Evolutionary conservation across 352 stramenopile species (phyloP).

Genomic region (Phytophthora pinifolia): DNA sequence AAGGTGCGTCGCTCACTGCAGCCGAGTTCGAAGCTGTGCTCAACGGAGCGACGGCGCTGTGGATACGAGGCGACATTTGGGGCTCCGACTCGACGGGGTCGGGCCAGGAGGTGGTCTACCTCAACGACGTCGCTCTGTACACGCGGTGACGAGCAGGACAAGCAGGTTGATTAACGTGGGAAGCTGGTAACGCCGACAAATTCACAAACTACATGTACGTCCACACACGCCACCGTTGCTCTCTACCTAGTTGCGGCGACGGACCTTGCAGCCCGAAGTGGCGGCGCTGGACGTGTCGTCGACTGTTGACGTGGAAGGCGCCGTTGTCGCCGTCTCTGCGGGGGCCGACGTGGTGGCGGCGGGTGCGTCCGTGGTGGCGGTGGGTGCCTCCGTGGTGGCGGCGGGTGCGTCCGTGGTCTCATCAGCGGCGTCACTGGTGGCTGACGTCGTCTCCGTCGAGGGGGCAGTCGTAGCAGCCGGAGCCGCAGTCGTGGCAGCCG

Average conservation of each 20-base stretch:
- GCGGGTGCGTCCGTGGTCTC: slow-evolving; percentile 8
- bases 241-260: slow-evolving; percentile 26
- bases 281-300: slow-evolving; percentile 1
- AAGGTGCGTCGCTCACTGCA: slow-evolving; percentile 28
- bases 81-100: slow-evolving; percentile 38
- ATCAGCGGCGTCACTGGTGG: slow-evolving; percentile 3
- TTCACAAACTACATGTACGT: slow-evolving; percentile 13
- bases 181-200: background rate
- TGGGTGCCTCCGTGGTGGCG: slow-evolving; percentile 3
- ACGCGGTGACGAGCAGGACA: slow-evolving; percentile 23
- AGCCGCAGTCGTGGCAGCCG: slow-evolving; percentile 15
- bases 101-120: slow-evolving; percentile 73
- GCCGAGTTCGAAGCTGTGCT: slow-evolving; percentile 40
- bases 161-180: slow-evolving; percentile 17
- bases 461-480: slow-evolving; percentile 15
- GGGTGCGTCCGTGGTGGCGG: slow-evolving; percentile 8
- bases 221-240: slow-evolving; percentile 9
- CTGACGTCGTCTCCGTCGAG: slow-evolving; percentile 9
- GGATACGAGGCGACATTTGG: slow-evolving; percentile 74
- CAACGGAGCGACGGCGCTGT: slow-evolving; percentile 34
- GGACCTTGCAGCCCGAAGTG: slow-evolving; percentile 35
- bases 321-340: too few relatives aligned
- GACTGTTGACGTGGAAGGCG: slow-evolving; percentile 5
- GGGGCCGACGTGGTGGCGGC: too few relatives aligned
- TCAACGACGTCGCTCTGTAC: slow-evolving; percentile 63